These are phyloP conservation scores for Cotoneaster glaucophyllus DNA, from an alignment of 306 rosid genomes.

Conservation along the genomic window DNA sequence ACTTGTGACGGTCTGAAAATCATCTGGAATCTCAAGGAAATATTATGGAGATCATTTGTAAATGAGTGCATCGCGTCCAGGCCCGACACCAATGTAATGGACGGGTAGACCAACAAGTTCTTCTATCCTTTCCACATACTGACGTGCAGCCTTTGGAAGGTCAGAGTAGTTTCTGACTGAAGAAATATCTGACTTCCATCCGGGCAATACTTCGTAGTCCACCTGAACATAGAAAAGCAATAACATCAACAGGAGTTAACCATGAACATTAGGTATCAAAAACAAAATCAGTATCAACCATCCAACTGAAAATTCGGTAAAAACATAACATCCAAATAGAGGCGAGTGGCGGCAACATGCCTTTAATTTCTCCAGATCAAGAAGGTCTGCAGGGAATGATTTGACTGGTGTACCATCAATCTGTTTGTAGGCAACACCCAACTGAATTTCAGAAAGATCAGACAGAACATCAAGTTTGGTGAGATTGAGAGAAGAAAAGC, in stretches of 20 bases:
- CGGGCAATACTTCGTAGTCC: constrained; percentile 78
- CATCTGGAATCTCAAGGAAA: background rate
- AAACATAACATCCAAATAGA: background rate
- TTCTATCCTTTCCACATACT: constrained; percentile 82
- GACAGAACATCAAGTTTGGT: constrained; percentile 91
- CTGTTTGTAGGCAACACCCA: constrained; percentile 64
- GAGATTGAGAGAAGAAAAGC: constrained; percentile 79
- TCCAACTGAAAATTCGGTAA: background rate
- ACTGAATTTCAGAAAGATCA: constrained; percentile 60
- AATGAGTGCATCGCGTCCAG: constrained; percentile 94
- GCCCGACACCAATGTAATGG: constrained; percentile 90
- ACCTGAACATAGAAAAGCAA: constrained; percentile 44
- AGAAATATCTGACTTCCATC: constrained; percentile 86
- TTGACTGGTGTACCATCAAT: constrained; percentile 61
- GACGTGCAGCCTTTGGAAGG: constrained; percentile 75
- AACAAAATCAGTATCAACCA: background rate
- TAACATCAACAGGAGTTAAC: constrained; percentile 5
- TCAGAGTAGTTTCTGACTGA: constrained; percentile 71
- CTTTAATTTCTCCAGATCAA: constrained; percentile 79
- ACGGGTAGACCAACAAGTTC: constrained; percentile 80
- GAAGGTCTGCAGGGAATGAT: constrained; percentile 81
- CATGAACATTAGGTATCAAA: background rate
- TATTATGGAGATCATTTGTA: constrained; percentile 36
- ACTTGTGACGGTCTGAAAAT: constrained; percentile 19
- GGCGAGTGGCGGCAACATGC: constrained; percentile 24